Conservation (phyloP, 306 rosid genomes). For the Ormosia semicastrata region DNA sequence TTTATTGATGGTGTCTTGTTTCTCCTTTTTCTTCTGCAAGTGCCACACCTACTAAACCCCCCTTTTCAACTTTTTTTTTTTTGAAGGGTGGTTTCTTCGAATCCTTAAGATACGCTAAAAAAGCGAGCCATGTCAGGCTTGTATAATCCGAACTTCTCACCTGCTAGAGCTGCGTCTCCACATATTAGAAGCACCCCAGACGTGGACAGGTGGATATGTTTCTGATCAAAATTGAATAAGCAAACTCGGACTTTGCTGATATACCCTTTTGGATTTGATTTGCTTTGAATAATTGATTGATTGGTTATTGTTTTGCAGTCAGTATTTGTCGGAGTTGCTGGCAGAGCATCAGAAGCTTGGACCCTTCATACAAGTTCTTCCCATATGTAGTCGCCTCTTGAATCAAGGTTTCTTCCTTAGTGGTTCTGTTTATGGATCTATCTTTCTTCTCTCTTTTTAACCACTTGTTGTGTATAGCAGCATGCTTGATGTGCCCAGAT, state of each 20-base stretch:
- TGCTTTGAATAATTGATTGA: constrained; percentile 39
- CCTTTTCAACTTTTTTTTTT: constrained; percentile 45
- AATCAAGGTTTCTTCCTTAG: constrained; percentile 67
- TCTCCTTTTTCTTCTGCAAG: constrained; percentile 61
- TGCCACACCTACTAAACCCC: constrained; percentile 55
- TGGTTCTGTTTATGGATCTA: constrained; percentile 42
- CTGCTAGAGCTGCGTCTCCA: constrained; percentile 95
- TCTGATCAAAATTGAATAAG: constrained; percentile 21
- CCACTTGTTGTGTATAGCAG: neutral
- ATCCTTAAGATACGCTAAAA: constrained; percentile 39
- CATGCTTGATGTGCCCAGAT: constrained; percentile 43
- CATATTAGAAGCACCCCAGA: constrained; percentile 87
- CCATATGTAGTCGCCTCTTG: constrained; percentile 83
- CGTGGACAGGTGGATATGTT: constrained; percentile 62
- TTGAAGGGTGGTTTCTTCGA: constrained; percentile 39
- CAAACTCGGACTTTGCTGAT: constrained; percentile 15
- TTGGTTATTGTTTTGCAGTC: constrained; percentile 47
- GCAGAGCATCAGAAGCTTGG: constrained; percentile 95
- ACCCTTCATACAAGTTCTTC: constrained; percentile 88
- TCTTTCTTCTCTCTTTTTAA: constrained; percentile 18
- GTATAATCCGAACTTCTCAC: constrained; percentile 93
- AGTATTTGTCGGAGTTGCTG: constrained; percentile 84
- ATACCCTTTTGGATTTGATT: constrained; percentile 24
- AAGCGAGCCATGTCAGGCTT: constrained; percentile 78
- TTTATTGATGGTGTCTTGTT: constrained; percentile 53